Evolutionary conservation across 116 monocot species (phyloP).

Genomic region (Zostera marina): DNA sequence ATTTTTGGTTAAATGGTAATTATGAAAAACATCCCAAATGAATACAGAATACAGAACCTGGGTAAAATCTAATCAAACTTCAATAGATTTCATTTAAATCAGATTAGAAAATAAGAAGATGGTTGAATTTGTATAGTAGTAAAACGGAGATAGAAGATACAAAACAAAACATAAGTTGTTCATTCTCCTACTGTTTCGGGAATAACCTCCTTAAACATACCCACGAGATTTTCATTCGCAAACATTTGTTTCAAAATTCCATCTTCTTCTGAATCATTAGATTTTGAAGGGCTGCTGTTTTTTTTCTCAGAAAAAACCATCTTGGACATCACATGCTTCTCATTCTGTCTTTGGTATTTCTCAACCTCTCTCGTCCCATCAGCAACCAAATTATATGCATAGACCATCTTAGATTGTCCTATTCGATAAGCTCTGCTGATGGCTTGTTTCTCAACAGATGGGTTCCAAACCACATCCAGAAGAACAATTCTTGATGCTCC

Average conservation of each 20-base stretch:
- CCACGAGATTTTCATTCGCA: conserved; percentile 25
- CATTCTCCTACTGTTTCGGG: conserved; percentile 5
- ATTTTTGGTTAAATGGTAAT: too few relatives aligned
- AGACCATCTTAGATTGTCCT: conserved; percentile 58
- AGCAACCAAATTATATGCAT: conserved; percentile 52
- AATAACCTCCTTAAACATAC: conserved; percentile 23
- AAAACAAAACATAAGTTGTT: too few relatives aligned
- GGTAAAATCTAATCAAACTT: too few relatives aligned
- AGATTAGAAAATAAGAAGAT: too few relatives aligned
- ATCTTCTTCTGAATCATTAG: conserved; percentile 25
- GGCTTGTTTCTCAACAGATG: conserved; percentile 65
- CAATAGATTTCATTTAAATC: too few relatives aligned
- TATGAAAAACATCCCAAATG: too few relatives aligned
- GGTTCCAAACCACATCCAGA: conserved; percentile 81
- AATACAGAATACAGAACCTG: too few relatives aligned
- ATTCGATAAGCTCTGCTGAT: conserved; percentile 53
- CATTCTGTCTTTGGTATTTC: conserved; percentile 40
- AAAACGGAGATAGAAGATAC: too few relatives aligned
- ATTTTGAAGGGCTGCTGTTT: conserved; percentile 6
- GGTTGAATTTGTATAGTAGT: too few relatives aligned
- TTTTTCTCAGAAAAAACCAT: conserved; percentile 30
- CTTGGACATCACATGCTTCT: conserved; percentile 45
- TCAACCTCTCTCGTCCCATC: conserved; percentile 36
- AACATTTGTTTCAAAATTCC: conserved; percentile 51
- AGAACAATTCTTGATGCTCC: conserved; percentile 76